These are phyloP conservation scores for Aspergillus viridinutans DNA, from an alignment of 2,329 filamentous ascomycete genomes.

Conservation along the genomic window DNA sequence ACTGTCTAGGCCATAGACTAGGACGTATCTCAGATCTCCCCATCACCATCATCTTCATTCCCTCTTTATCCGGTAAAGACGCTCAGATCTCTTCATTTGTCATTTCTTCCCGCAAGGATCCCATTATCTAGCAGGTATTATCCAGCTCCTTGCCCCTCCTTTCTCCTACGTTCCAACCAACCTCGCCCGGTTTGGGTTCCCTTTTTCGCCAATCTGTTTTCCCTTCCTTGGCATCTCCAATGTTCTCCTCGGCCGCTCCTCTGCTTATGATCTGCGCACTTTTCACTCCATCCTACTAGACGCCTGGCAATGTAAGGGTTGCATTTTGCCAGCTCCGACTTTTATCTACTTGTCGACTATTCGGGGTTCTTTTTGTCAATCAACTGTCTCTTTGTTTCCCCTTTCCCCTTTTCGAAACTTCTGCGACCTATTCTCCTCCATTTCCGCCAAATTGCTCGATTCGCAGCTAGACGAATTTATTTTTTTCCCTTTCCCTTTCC, in stretches of 20 bases:
- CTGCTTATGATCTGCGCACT: not conserved
- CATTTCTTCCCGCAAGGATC: not conserved
- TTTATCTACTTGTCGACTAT: not conserved
- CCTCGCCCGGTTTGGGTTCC: not conserved
- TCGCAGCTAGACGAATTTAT: constrained; percentile 1
- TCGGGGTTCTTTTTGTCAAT: constrained; percentile 8
- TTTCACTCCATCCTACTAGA: not conserved
- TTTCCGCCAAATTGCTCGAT: constrained; percentile 6
- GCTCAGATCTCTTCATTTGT: not conserved
- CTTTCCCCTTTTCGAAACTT: constrained; percentile 10
- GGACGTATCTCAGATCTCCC: not conserved
- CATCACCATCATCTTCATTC: not conserved
- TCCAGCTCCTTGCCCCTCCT: not conserved
- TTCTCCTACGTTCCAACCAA: not conserved
- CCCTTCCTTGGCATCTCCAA: not conserved
- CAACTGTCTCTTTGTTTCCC: constrained; percentile 13
- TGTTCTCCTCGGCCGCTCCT: not conserved
- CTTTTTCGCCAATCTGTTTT: not conserved
- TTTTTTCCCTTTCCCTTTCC: not conserved
- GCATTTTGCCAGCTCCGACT: not conserved
- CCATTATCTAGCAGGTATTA: not conserved
- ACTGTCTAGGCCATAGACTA: not conserved
- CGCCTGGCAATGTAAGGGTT: not conserved
- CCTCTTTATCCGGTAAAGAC: not conserved
- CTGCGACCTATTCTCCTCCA: constrained; percentile 9